phyloP scores from a whole-genome alignment of 805 yeast species.

The Wickerhamiella australiensis region DNA sequence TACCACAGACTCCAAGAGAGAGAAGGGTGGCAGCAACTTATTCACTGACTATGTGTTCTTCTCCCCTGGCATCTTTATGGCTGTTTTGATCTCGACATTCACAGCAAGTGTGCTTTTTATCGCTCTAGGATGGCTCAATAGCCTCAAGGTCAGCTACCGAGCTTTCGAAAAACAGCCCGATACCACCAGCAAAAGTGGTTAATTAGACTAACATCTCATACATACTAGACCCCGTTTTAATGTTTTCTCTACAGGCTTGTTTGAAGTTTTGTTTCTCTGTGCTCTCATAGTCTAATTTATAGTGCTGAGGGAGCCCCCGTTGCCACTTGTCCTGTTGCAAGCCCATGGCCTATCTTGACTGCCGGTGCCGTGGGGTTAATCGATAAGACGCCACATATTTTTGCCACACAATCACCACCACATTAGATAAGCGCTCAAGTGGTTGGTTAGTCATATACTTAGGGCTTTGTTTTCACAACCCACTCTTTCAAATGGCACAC shows the following conservation, averaged over 20 bases:
- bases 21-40: constrained; percentile 26
- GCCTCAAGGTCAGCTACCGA: constrained; percentile 65
- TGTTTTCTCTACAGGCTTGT: too few relatives aligned
- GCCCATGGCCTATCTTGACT: too few relatives aligned
- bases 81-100: constrained; percentile 51
- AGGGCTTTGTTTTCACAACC: constrained; percentile 1
- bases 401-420: not conserved
- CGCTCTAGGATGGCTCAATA: constrained; percentile 60
- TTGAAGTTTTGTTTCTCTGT: too few relatives aligned
- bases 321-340: too few relatives aligned
- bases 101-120: constrained; percentile 44
- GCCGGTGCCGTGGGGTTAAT: not conserved
- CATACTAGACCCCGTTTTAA: too few relatives aligned
- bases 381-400: not conserved
- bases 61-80: constrained; percentile 72
- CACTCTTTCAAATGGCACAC: constrained; percentile 9
- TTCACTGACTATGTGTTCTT: constrained; percentile 59
- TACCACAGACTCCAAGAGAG: constrained; percentile 9
- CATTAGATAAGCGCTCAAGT: too few relatives aligned
- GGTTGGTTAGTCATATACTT: not conserved
- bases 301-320: too few relatives aligned
- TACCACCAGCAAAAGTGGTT: not conserved
- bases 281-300: too few relatives aligned
- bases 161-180: constrained; percentile 60
- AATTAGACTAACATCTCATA: not conserved